phyloP scores from a whole-genome alignment of 2,329 filamentous ascomycete genomes.

The Trichoderma citrinoviride region DNA sequence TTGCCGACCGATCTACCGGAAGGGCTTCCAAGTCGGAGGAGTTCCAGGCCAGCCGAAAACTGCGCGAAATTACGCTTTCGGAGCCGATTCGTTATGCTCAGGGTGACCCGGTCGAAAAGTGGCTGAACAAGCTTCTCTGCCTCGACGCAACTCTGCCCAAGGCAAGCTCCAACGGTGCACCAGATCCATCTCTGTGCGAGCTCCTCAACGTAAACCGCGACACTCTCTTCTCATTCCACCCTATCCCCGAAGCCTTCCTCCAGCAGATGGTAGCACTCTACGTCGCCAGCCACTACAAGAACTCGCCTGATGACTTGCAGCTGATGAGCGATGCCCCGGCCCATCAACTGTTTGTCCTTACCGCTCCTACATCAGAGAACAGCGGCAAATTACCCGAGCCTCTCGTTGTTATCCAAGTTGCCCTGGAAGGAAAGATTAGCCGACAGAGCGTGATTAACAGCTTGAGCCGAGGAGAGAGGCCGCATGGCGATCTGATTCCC shows the following conservation, averaged over 20 bases:
- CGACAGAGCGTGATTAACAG: slow-evolving; percentile 87
- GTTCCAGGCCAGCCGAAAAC: slow-evolving; percentile 66
- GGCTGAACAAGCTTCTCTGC: slow-evolving; percentile 92
- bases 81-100: slow-evolving; percentile 94
- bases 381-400: slow-evolving; percentile 83
- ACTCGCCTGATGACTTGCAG: slow-evolving; percentile 96
- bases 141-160: slow-evolving; percentile 87
- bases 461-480: slow-evolving; percentile 82
- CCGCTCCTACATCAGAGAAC: slow-evolving; percentile 77
- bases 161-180: slow-evolving; percentile 71
- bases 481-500: slow-evolving; percentile 89
- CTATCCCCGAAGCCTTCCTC: slow-evolving; percentile 92
- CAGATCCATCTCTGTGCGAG: slow-evolving; percentile 87
- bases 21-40: slow-evolving; percentile 64
- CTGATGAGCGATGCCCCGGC: slow-evolving; percentile 97
- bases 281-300: slow-evolving; percentile 97
- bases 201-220: slow-evolving; percentile 93
- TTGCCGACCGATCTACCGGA: slow-evolving; percentile 77
- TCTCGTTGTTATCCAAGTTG: slow-evolving; percentile 90
- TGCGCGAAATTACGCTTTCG: slow-evolving; percentile 87
- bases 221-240: slow-evolving; percentile 96
- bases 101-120: slow-evolving; percentile 89
- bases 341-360: slow-evolving; percentile 92
- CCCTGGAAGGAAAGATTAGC: slow-evolving; percentile 92
- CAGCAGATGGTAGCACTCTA: slow-evolving; percentile 98